These are phyloP conservation scores for Pyrrhoderma noxium DNA, from an alignment of 1,284 basidiomycete species.

Conservation along the genomic window DNA sequence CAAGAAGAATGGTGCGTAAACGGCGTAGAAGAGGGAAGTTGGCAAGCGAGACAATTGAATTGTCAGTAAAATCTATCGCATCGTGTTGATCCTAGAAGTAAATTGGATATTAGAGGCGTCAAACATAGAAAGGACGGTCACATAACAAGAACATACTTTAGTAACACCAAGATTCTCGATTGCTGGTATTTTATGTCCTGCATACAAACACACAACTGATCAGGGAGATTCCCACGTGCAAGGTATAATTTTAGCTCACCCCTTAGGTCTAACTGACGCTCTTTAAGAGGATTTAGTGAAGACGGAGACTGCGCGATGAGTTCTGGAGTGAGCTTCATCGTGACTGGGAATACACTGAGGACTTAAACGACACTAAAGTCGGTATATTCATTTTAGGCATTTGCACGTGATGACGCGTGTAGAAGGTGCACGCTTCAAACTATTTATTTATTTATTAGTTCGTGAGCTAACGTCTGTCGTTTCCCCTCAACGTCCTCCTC, in stretches of 20 bases:
- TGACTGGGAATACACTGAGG: slow-evolving; percentile 22
- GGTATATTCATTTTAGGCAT: slow-evolving; percentile 12
- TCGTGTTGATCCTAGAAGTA: slow-evolving; percentile 95
- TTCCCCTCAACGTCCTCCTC: slow-evolving; percentile 12
- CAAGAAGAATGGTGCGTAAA: slow-evolving; percentile 71
- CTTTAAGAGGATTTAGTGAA: slow-evolving; percentile 84
- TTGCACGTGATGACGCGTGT: slow-evolving; percentile 48
- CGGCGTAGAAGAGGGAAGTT: slow-evolving; percentile 81
- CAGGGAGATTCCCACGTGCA: neutral
- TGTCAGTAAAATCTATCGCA: slow-evolving; percentile 94
- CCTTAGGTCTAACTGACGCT: slow-evolving; percentile 91
- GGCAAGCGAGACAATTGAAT: slow-evolving; percentile 83
- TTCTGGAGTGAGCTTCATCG: slow-evolving; percentile 91
- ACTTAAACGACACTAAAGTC: neutral
- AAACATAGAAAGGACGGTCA: slow-evolving; percentile 6
- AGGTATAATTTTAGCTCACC: slow-evolving; percentile 44
- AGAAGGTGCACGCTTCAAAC: slow-evolving; percentile 44
- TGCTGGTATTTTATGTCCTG: slow-evolving; percentile 93
- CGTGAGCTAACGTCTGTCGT: neutral
- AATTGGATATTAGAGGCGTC: neutral
- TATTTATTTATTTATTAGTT: too few relatives aligned
- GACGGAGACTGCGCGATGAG: slow-evolving; percentile 73
- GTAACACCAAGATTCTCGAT: slow-evolving; percentile 99
- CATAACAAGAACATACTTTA: slow-evolving; percentile 51
- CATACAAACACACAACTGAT: slow-evolving; percentile 16